phyloP scores from a whole-genome alignment of 2,329 filamentous ascomycete species.

The Iodosphaeria phyllophila region DNA sequence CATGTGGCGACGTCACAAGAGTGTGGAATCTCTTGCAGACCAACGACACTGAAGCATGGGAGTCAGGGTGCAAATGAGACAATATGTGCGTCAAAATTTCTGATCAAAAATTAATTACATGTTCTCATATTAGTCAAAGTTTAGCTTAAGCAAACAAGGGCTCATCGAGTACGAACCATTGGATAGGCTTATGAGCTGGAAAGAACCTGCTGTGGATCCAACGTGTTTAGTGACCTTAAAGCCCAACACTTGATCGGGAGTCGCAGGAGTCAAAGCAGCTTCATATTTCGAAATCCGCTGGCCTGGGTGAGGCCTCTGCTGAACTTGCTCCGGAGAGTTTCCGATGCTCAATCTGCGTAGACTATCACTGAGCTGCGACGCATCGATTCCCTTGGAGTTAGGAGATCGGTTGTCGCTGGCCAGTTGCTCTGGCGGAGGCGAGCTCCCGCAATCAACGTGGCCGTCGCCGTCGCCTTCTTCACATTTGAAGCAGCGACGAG shows the following conservation, averaged over 20 bases:
- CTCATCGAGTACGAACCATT: too few species aligned
- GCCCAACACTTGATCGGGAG: constrained; percentile 26
- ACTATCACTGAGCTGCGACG: constrained; percentile 25
- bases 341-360: constrained; percentile 32
- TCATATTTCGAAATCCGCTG: constrained; percentile 42
- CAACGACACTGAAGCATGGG: constrained; percentile 63
- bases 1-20: constrained; percentile 77
- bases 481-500: constrained; percentile 18
- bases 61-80: constrained; percentile 74
- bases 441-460: constrained; percentile 4
- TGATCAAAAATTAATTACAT: constrained; percentile 18
- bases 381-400: constrained; percentile 6
- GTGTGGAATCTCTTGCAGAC: constrained; percentile 78
- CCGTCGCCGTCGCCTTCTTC: neutral
- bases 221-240: constrained; percentile 36
- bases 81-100: constrained; percentile 85
- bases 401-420: constrained; percentile 6
- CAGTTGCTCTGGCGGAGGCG: constrained; percentile 16
- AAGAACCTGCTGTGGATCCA: constrained; percentile 17
- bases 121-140: constrained; percentile 1
- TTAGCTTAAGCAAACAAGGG: constrained; percentile 5
- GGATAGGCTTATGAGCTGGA: constrained; percentile 43
- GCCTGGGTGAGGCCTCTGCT: constrained; percentile 19
- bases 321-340: constrained; percentile 9
- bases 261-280: constrained; percentile 30